Conservation (phyloP, 257 asterid genomes). For the Mitragyna speciosa region DNA sequence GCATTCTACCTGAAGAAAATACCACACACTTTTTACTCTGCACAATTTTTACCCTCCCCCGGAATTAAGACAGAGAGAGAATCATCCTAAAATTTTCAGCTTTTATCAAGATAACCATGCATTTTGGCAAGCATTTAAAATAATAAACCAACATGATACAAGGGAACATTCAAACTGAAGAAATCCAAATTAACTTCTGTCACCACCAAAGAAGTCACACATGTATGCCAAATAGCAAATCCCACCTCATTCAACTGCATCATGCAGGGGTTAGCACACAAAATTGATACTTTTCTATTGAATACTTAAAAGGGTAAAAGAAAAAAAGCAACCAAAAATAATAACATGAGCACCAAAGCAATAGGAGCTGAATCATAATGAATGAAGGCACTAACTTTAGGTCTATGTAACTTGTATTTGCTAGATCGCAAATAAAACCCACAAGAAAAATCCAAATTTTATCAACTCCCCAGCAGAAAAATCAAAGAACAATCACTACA, state of each 20-base stretch:
- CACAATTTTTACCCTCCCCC: neutral
- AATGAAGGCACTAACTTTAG: neutral
- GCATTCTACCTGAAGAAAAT: too few relatives aligned
- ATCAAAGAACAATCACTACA: neutral
- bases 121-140: neutral
- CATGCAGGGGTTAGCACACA: too few relatives aligned
- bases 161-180: neutral
- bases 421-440: conserved; percentile 1
- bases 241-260: neutral
- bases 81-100: conserved; percentile 1
- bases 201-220: conserved; percentile 11
- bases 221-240: neutral
- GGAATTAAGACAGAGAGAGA: neutral
- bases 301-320: neutral
- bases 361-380: neutral
- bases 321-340: neutral
- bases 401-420: neutral
- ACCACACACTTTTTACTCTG: neutral
- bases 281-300: too few relatives aligned
- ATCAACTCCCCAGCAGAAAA: conserved; percentile 1
- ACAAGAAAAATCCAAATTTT: conserved; percentile 23
- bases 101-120: neutral
- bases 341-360: neutral
- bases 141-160: neutral
- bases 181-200: neutral